These are phyloP conservation scores for Candida odintsovae DNA, from an alignment of 805 yeast genomes.

Conservation along the genomic window DNA sequence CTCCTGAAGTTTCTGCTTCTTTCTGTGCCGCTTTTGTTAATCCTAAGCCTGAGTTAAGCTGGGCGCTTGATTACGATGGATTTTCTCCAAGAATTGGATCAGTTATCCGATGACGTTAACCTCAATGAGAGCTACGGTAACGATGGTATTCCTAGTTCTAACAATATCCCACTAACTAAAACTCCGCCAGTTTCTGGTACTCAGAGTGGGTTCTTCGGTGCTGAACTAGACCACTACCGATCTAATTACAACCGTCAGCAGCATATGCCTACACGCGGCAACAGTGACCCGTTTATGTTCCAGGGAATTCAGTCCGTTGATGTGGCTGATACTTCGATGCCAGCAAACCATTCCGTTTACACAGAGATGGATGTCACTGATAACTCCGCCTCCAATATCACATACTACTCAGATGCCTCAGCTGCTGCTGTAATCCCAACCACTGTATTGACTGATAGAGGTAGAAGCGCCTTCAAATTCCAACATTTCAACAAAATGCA, in stretches of 20 bases:
- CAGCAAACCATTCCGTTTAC: not conserved
- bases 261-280: not conserved
- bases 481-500: slow-evolving; percentile 45
- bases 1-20: not conserved
- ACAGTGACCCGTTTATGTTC: not conserved
- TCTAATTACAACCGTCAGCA: not conserved
- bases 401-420: slow-evolving; percentile 3
- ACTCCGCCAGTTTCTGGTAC: not conserved
- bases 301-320: slow-evolving; percentile 7
- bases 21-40: not conserved
- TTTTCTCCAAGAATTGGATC: slow-evolving; percentile 8
- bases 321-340: slow-evolving; percentile 1
- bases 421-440: slow-evolving; percentile 8
- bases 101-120: slow-evolving; percentile 9
- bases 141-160: not conserved
- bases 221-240: not conserved
- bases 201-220: not conserved
- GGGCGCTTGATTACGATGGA: slow-evolving; percentile 5
- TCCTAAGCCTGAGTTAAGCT: not conserved
- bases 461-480: slow-evolving; percentile 30
- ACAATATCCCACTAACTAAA: not conserved
- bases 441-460: slow-evolving; percentile 31
- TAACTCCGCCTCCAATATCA: slow-evolving; percentile 8
- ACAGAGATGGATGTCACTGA: slow-evolving; percentile 1
- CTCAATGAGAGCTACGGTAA: slow-evolving; percentile 2